Evolutionary conservation across 768 basidiomycete species (phyloP).

Genomic region (Podaxis rugospora): DNA sequence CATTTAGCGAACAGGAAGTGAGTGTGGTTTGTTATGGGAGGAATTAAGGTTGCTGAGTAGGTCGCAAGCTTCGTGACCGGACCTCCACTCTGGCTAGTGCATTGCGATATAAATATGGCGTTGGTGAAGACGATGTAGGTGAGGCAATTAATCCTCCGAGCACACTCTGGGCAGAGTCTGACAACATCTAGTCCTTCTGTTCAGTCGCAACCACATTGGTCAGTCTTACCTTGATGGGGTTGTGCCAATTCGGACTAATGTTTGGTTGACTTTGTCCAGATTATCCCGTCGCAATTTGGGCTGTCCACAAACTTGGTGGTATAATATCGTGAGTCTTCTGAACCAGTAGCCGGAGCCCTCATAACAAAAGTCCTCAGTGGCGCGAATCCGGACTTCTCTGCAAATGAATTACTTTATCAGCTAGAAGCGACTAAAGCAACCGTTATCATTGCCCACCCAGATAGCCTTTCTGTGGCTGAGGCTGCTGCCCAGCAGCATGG

Average conservation of each 20-base stretch:
- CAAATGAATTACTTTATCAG: conserved; percentile 53
- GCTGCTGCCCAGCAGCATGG: conserved; percentile 34
- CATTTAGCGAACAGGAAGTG: conserved; percentile 36
- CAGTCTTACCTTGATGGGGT: conserved; percentile 12
- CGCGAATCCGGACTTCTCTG: conserved; percentile 58
- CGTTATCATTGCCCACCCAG: conserved; percentile 44
- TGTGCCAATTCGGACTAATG: background rate
- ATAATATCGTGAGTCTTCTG: conserved; percentile 47
- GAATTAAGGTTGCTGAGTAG: background rate
- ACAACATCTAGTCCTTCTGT: conserved; percentile 47
- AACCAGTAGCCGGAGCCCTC: background rate
- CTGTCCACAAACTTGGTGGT: conserved; percentile 51
- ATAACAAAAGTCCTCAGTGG: conserved; percentile 29
- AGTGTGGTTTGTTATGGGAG: conserved; percentile 3
- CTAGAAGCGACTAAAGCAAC: conserved; percentile 43
- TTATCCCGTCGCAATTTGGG: conserved; percentile 54
- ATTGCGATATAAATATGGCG: conserved; percentile 34
- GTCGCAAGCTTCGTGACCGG: conserved; percentile 37
- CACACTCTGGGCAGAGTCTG: background rate
- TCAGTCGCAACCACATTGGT: conserved; percentile 68
- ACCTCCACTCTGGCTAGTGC: conserved; percentile 46
- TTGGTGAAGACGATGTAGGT: conserved; percentile 54
- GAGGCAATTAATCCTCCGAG: conserved; percentile 13
- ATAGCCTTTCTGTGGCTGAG: conserved; percentile 36
- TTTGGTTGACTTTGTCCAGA: conserved; percentile 27